Conservation (phyloP, 1,139 yeast genomes). For the Yamadazyma friedrichii region DNA sequence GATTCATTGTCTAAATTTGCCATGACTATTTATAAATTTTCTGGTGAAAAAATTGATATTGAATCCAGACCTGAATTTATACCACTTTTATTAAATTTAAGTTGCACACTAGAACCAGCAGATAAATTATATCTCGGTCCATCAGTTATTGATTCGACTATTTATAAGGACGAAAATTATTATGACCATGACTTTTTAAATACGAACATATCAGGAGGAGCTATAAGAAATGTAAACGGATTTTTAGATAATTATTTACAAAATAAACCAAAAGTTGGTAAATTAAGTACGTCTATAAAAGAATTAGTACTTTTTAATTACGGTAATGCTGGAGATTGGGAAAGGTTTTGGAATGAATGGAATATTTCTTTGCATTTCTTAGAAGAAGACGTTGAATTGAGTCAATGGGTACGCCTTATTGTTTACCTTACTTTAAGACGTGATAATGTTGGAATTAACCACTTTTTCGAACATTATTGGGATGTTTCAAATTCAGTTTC, state of each 20-base stretch:
- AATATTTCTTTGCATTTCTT: constrained; percentile 20
- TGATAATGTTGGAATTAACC: constrained; percentile 26
- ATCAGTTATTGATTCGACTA: constrained; percentile 23
- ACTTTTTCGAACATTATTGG: constrained; percentile 36
- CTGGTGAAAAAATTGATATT: constrained; percentile 24
- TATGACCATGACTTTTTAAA: constrained; percentile 6
- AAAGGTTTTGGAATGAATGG: constrained; percentile 44
- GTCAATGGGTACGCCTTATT: constrained; percentile 35
- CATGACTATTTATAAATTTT: constrained; percentile 25
- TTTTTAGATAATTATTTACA: constrained; percentile 23
- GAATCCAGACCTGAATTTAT: constrained; percentile 27
- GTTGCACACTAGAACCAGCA: constrained; percentile 15
- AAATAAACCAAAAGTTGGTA: constrained; percentile 4
- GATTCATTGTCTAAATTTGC: constrained; percentile 30
- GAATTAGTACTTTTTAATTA: constrained; percentile 37
- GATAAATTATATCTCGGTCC: constrained; percentile 15
- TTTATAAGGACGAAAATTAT: constrained; percentile 16
- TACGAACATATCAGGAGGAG: constrained; percentile 23
- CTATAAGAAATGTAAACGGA: constrained; percentile 31
- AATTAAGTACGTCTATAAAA: constrained; percentile 15
- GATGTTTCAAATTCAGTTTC: constrained; percentile 18
- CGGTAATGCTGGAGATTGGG: constrained; percentile 42
- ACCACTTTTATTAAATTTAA: constrained; percentile 37
- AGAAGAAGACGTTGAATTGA: constrained; percentile 12
- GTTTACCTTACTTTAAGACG: constrained; percentile 34